A percentile compares a stretch with the other conserved stretches of the same genome.
These are phyloP conservation scores for Phaeosphaeriaceae sp. DNA, from an alignment of 2,329 filamentous ascomycete species.

Conservation along the genomic window DNA sequence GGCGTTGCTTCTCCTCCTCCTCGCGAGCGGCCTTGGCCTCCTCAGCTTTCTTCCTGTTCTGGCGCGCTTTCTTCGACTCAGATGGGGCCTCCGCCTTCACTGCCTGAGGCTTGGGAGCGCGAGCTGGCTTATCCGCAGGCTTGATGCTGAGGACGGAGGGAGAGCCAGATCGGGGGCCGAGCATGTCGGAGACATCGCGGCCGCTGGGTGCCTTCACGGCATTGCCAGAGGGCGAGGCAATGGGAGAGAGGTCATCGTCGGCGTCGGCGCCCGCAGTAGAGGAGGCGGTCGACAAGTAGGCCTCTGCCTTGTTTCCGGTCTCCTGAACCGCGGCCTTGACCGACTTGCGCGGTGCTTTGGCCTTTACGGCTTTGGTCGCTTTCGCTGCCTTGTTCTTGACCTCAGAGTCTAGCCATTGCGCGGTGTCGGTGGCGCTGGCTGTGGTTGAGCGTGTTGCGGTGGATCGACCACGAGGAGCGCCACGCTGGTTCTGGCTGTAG, in stretches of 20 bases:
- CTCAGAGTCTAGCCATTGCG: constrained; percentile 38
- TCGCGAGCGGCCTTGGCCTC: constrained; percentile 76
- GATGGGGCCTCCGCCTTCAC: constrained; percentile 61
- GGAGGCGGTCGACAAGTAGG: constrained; percentile 53
- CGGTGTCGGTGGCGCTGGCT: constrained; percentile 25
- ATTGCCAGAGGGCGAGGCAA: constrained; percentile 67
- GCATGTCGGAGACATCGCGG: constrained; percentile 87
- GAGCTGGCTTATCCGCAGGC: constrained; percentile 65
- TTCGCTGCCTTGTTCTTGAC: constrained; percentile 31
- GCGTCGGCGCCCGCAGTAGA: constrained; percentile 77
- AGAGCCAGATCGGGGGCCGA: constrained; percentile 72
- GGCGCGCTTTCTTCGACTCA: constrained; percentile 94
- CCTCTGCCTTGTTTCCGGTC: constrained; percentile 40
- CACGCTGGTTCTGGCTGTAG: constrained; percentile 32
- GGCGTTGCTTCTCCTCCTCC: constrained; percentile 79
- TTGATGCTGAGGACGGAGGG: constrained; percentile 82
- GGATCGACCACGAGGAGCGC: constrained; percentile 35
- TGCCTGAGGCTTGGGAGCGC: constrained; percentile 67
- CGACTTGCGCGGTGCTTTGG: constrained; percentile 43
- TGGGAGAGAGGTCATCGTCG: constrained; percentile 79
- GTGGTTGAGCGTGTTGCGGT: constrained; percentile 29
- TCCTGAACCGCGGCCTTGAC: constrained; percentile 46
- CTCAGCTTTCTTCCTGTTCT: constrained; percentile 89
- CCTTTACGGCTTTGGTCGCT: constrained; percentile 32
- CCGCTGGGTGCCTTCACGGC: constrained; percentile 58